Percentiles rank a stretch among this genome's conserved stretches.
Conservation (phyloP, 768 basidiomycete genomes). For the Leccinum longicurvipes region DNA sequence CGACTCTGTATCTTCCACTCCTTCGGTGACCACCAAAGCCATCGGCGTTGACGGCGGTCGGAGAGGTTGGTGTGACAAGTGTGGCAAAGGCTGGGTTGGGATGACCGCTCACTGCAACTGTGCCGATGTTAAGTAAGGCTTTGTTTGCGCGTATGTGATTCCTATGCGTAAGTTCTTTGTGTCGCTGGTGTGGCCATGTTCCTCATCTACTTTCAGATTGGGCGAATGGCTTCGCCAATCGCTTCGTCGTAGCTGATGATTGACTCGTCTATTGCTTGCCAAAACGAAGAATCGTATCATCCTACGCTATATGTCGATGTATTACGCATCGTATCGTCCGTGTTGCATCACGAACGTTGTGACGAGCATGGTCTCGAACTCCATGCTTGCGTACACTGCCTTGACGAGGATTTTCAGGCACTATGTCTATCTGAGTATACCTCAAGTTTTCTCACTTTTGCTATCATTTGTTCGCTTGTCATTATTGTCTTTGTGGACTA, state of each 20-base stretch:
- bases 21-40: constrained; percentile 39
- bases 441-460: background rate
- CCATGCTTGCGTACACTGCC: constrained; percentile 20
- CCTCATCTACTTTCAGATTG: constrained; percentile 26
- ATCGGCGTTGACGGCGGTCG: constrained; percentile 67
- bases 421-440: constrained; percentile 13
- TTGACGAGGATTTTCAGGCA: constrained; percentile 26
- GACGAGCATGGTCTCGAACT: constrained; percentile 65
- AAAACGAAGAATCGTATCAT: constrained; percentile 32
- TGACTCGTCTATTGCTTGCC: constrained; percentile 33
- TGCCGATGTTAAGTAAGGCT: constrained; percentile 56
- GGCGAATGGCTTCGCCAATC: constrained; percentile 36
- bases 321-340: constrained; percentile 65
- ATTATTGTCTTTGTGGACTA: constrained; percentile 10
- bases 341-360: constrained; percentile 50
- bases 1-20: constrained; percentile 46
- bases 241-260: constrained; percentile 40
- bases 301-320: constrained; percentile 46
- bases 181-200: background rate
- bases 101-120: constrained; percentile 55
- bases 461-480: constrained; percentile 2
- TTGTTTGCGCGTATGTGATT: constrained; percentile 10
- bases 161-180: constrained; percentile 27
- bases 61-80: constrained; percentile 69
- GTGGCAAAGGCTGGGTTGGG: constrained; percentile 68